Percentiles rank a stretch among this genome's conserved stretches.
These are phyloP conservation scores for Cercophora scortea DNA, from an alignment of 495 filamentous ascomycete species.

Conservation along the genomic window DNA sequence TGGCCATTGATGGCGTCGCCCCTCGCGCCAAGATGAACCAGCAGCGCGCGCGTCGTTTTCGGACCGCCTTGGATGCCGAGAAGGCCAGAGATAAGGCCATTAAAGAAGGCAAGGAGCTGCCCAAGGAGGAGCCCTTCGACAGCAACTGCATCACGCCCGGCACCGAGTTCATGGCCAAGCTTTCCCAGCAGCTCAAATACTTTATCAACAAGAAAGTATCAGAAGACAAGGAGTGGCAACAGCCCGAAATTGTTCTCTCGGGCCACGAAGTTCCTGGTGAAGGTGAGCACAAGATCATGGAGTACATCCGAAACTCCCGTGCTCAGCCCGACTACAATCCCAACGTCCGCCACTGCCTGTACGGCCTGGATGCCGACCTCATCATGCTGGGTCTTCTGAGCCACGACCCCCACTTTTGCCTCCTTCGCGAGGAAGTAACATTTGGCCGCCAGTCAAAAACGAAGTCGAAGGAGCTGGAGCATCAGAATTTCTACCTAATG, in stretches of 20 bases:
- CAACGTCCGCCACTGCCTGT: constrained; percentile 96
- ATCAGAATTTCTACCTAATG: constrained; percentile 98
- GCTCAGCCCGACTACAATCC: constrained; percentile 87
- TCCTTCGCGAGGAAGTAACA: constrained; percentile 94
- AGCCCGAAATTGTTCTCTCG: constrained; percentile 89
- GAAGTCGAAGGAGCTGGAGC: constrained; percentile 92
- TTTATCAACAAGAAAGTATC: constrained; percentile 98
- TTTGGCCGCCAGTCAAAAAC: constrained; percentile 80
- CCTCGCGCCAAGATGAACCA: constrained; percentile 99
- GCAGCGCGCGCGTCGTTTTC: constrained; percentile 89
- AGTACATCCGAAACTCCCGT: constrained; percentile 95
- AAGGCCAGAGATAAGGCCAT: constrained; percentile 84
- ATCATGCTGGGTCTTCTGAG: constrained; percentile 97
- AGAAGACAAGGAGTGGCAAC: constrained; percentile 95
- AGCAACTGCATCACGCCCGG: constrained; percentile 98
- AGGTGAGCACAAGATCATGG: constrained; percentile 99
- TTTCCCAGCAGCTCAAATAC: constrained; percentile 91
- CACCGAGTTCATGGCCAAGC: constrained; percentile 95
- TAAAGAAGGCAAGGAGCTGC: constrained; percentile 79
- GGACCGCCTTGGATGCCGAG: constrained; percentile 89
- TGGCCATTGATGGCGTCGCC: constrained; percentile 97
- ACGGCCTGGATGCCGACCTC: constrained; percentile 93
- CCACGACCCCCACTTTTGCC: constrained; percentile 96
- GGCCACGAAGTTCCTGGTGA: constrained; percentile 99
- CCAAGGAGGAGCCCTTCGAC: constrained; percentile 92